Evolutionary conservation across 768 basidiomycete genomes (phyloP).

Genomic region (Boletus insuetus): DNA sequence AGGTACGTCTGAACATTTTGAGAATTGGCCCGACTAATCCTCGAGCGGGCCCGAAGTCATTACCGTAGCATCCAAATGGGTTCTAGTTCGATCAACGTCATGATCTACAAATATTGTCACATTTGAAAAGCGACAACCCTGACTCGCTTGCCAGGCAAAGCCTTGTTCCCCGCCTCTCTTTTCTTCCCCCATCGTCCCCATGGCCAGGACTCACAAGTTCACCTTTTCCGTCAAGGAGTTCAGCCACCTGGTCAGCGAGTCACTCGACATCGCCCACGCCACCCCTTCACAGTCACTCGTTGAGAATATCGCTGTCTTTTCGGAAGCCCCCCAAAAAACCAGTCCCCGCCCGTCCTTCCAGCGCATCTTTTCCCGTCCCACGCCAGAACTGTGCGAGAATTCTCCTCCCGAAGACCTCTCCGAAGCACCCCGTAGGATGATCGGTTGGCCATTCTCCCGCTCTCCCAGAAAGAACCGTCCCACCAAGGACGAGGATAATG

Average conservation of each 20-base stretch:
- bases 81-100: not conserved
- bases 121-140: constrained; percentile 20
- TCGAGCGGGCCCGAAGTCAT: too few relatives aligned
- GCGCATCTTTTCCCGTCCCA: constrained; percentile 30
- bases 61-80: too few relatives aligned
- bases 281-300: constrained; percentile 19
- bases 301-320: constrained; percentile 21
- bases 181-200: constrained; percentile 7
- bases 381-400: constrained; percentile 7
- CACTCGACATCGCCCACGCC: constrained; percentile 21
- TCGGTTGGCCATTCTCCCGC: constrained; percentile 31
- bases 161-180: not conserved
- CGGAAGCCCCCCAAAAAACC: constrained; percentile 15
- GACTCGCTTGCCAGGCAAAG: constrained; percentile 6
- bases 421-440: constrained; percentile 25
- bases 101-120: constrained; percentile 12
- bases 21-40: too few relatives aligned
- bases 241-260: constrained; percentile 34
- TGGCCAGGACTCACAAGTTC: constrained; percentile 27
- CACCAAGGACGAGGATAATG: constrained; percentile 1
- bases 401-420: constrained; percentile 8
- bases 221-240: constrained; percentile 33
- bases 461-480: constrained; percentile 20
- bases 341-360: constrained; percentile 23
- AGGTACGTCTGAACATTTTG: too few relatives aligned